Percentiles rank a stretch among this genome's conserved stretches.
Conservation (phyloP, 2,329 filamentous ascomycete genomes). For the Fusarium floridanum region DNA sequence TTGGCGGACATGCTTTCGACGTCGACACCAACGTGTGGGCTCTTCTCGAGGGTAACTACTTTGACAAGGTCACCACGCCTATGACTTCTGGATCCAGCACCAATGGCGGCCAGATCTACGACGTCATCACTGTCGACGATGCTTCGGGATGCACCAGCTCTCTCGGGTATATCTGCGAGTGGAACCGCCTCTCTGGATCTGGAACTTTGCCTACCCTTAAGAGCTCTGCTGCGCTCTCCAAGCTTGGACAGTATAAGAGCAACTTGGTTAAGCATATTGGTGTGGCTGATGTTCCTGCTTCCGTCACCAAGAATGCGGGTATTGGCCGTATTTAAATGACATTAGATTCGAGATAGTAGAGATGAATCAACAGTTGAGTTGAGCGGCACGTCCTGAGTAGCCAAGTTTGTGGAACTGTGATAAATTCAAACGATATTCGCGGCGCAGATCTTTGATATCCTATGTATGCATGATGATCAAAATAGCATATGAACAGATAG, state of each 20-base stretch:
- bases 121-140: constrained; percentile 44
- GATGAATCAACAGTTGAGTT: neutral
- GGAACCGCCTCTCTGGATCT: constrained; percentile 37
- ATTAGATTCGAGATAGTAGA: neutral
- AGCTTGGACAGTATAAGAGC: constrained; percentile 18
- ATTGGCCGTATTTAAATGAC: constrained; percentile 9
- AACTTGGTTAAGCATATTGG: constrained; percentile 20
- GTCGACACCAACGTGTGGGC: constrained; percentile 57
- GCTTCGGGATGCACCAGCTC: constrained; percentile 28
- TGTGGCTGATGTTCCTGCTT: constrained; percentile 20
- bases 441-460: neutral
- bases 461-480: neutral
- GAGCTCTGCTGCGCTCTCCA: constrained; percentile 12
- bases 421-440: neutral
- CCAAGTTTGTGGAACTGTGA: neutral
- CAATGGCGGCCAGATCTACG: constrained; percentile 41
- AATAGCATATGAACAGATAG: neutral
- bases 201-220: constrained; percentile 16
- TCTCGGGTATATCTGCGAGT: constrained; percentile 43
- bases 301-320: constrained; percentile 20
- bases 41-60: constrained; percentile 68
- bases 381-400: too few relatives aligned
- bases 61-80: constrained; percentile 63
- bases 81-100: constrained; percentile 26
- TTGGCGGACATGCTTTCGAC: constrained; percentile 67